Conservation (phyloP, 352 stramenopile species). For the Phytopythium mirpurense region DNA sequence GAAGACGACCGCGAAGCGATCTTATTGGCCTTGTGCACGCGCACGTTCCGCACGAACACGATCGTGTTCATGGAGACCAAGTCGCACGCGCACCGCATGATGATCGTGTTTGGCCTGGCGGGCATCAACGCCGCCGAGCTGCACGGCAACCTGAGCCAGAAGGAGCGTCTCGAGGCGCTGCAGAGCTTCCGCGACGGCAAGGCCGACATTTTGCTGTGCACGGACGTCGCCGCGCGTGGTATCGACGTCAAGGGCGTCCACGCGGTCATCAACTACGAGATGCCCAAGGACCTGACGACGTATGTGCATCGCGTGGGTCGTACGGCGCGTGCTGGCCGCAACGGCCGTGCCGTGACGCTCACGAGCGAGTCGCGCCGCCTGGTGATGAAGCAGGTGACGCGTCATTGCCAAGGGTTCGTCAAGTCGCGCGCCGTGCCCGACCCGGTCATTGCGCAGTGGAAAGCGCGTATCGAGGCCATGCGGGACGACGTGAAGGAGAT, state of each 20-base stretch:
- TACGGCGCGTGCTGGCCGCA: constrained; percentile 96
- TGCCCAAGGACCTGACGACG: constrained; percentile 96
- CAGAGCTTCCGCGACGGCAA: constrained; percentile 94
- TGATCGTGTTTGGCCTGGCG: constrained; percentile 94
- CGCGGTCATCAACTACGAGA: constrained; percentile 99
- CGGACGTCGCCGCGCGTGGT: constrained; percentile 97
- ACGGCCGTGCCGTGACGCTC: constrained; percentile 85
- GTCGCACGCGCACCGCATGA: constrained; percentile 93
- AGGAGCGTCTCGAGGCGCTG: constrained; percentile 94
- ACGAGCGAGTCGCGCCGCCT: constrained; percentile 87
- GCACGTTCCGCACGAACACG: constrained; percentile 93
- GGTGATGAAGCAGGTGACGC: constrained; percentile 93
- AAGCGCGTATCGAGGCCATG: constrained; percentile 81
- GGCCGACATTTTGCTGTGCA: constrained; percentile 96
- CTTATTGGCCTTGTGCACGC: constrained; percentile 92
- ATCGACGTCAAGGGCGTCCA: constrained; percentile 97
- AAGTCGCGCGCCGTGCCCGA: constrained; percentile 89
- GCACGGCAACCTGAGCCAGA: constrained; percentile 97
- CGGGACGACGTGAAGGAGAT: constrained; percentile 68
- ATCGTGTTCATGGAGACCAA: constrained; percentile 99
- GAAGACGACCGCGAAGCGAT: constrained; percentile 95
- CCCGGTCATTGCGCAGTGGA: constrained; percentile 84
- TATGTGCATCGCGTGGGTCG: constrained; percentile 99
- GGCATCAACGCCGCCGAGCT: constrained; percentile 97
- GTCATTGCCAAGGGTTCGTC: constrained; percentile 86